A percentile compares a stretch with the other conserved stretches of the same genome.
Evolutionary conservation across 345 rosid species (phyloP).

Genomic region (Turnera subulata): DNA sequence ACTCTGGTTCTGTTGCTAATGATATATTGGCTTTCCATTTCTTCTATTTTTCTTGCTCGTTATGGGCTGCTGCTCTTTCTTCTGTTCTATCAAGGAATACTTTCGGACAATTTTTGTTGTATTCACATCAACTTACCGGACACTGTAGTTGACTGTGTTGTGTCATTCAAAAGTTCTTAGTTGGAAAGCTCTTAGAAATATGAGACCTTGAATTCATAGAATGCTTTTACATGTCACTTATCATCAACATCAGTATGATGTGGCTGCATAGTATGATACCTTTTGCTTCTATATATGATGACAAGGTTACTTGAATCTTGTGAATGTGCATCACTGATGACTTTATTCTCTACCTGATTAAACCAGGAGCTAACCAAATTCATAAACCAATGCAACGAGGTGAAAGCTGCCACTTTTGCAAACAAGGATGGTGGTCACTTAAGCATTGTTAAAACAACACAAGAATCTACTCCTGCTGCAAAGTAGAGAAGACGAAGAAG

Average conservation of each 20-base stretch:
- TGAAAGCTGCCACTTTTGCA: conserved; percentile 74
- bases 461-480: conserved; percentile 32
- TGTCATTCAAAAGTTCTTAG: too few relatives aligned
- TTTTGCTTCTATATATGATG: neutral
- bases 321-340: neutral
- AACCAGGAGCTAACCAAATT: conserved; percentile 77
- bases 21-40: too few relatives aligned
- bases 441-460: conserved; percentile 46
- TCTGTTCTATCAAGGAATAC: too few relatives aligned
- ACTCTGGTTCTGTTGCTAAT: too few relatives aligned
- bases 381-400: conserved; percentile 83
- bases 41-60: too few relatives aligned
- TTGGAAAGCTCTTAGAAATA: too few relatives aligned
- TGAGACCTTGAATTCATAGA: too few relatives aligned
- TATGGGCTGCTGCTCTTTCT: too few relatives aligned
- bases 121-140: too few relatives aligned
- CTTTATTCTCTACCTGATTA: neutral
- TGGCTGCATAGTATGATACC: neutral
- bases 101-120: too few relatives aligned
- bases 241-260: neutral
- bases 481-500: conserved; percentile 38
- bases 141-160: too few relatives aligned
- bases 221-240: too few relatives aligned
- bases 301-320: neutral
- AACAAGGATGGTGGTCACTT: conserved; percentile 79